Evolutionary conservation across 2,329 filamentous ascomycete species (phyloP).

Genomic region (Pseudophaeomoniella oleicola): DNA sequence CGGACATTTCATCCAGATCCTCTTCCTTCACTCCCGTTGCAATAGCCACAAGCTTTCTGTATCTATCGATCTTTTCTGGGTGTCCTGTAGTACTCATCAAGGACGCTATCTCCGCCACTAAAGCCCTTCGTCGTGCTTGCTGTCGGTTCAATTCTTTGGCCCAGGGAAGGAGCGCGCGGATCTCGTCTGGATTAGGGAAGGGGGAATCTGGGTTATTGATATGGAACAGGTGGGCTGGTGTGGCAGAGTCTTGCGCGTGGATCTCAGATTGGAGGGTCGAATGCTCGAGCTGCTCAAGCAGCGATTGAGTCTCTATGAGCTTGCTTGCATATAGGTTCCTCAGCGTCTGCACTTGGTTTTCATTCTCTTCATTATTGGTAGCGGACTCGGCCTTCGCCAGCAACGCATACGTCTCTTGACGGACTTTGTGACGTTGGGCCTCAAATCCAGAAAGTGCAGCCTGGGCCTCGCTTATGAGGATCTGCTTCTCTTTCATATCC

Average conservation of each 20-base stretch:
- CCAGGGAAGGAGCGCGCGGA: conserved; percentile 18
- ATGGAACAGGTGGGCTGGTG: conserved; percentile 12
- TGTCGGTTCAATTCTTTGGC: conserved; percentile 26
- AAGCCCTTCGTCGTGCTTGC: conserved; percentile 16
- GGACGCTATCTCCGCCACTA: conserved; percentile 10
- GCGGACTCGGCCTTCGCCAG: conserved; percentile 13
- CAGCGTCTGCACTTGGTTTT: conserved; percentile 20
- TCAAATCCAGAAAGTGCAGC: conserved; percentile 33
- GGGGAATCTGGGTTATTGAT: conserved; percentile 6
- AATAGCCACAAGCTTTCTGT: conserved; percentile 30
- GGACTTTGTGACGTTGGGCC: conserved; percentile 26
- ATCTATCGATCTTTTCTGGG: conserved; percentile 30
- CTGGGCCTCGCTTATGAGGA: conserved; percentile 52
- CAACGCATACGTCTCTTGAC: conserved; percentile 21
- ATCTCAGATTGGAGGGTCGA: conserved; percentile 17
- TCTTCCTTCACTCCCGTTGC: conserved; percentile 32
- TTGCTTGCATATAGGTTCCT: conserved; percentile 23
- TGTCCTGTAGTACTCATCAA: conserved; percentile 24
- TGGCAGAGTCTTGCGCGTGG: conserved; percentile 12
- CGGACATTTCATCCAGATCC: conserved; percentile 31
- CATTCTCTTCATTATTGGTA: conserved; percentile 15
- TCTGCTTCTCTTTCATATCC: conserved; percentile 18
- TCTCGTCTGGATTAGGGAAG: conserved; percentile 14
- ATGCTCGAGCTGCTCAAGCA: conserved; percentile 29
- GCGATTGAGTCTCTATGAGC: conserved; percentile 22